A percentile compares a stretch with the other conserved stretches of the same genome.
phyloP scores from a whole-genome alignment of 1,284 basidiomycete species.

The Phlebopus sp. region DNA sequence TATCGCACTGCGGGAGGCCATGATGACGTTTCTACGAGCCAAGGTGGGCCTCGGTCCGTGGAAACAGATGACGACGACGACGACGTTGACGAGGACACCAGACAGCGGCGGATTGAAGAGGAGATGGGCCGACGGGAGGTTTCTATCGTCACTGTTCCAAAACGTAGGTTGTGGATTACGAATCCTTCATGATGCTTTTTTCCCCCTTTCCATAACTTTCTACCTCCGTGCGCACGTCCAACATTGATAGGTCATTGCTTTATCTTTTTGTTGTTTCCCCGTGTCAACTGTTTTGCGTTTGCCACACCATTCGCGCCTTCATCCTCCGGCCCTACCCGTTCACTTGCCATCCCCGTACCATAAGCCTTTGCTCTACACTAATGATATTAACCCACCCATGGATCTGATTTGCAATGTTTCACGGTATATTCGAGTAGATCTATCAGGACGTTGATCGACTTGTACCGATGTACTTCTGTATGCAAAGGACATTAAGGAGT shows the following conservation, averaged over 20 bases:
- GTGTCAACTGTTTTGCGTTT: constrained; percentile 14
- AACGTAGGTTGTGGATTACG: constrained; percentile 65
- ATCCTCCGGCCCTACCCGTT: constrained; percentile 2
- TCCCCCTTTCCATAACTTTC: neutral
- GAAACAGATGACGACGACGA: constrained; percentile 63
- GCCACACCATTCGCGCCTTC: neutral
- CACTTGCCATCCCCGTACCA: constrained; percentile 21
- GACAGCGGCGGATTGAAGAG: constrained; percentile 71
- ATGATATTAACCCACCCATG: constrained; percentile 30
- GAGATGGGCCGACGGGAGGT: constrained; percentile 77
- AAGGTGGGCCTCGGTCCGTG: constrained; percentile 39
- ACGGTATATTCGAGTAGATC: constrained; percentile 37
- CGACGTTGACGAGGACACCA: constrained; percentile 67
- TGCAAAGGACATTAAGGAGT: constrained; percentile 34
- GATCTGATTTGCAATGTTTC: constrained; percentile 34
- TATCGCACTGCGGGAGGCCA: constrained; percentile 48
- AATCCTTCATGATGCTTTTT: constrained; percentile 50
- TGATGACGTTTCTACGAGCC: constrained; percentile 39
- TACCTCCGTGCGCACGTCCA: constrained; percentile 7
- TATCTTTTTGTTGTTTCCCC: constrained; percentile 16
- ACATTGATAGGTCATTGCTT: constrained; percentile 8
- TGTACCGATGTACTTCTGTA: constrained; percentile 36
- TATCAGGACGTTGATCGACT: constrained; percentile 31
- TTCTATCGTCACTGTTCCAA: constrained; percentile 76
- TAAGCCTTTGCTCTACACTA: constrained; percentile 25